These are phyloP conservation scores for Chaetomium sp. DNA, from an alignment of 2,329 filamentous ascomycete species.

Conservation along the genomic window DNA sequence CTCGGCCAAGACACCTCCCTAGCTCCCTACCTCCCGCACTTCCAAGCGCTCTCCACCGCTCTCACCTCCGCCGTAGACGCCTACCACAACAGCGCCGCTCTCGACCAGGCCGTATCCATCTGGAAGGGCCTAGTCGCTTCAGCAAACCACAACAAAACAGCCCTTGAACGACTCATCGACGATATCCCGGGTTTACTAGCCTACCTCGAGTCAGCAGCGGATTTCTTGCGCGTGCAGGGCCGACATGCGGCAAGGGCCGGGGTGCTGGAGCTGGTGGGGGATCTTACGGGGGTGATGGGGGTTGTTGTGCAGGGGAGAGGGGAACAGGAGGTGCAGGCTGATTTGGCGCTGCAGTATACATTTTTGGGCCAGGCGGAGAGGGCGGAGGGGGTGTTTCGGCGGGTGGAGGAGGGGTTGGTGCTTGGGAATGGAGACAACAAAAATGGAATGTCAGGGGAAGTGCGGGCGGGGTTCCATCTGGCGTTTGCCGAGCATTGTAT, in stretches of 20 bases:
- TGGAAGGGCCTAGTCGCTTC: conserved; percentile 40
- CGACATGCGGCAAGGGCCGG: conserved; percentile 40
- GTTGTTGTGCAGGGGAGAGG: conserved; percentile 17
- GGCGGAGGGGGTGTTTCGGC: conserved; percentile 48
- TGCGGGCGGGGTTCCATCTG: conserved; percentile 54
- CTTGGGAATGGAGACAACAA: conserved; percentile 30
- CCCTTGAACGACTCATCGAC: conserved; percentile 42
- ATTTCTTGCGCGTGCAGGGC: conserved; percentile 47
- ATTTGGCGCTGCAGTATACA: conserved; percentile 47
- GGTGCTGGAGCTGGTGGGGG: conserved; percentile 41
- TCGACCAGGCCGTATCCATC: conserved; percentile 33
- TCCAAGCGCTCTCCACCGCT: conserved; percentile 41
- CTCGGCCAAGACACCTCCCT: conserved; percentile 42
- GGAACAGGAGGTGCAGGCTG: conserved; percentile 40
- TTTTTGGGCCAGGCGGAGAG: conserved; percentile 46
- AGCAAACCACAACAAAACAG: conserved; percentile 32
- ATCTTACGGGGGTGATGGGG: conserved; percentile 35
- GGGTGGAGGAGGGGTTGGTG: conserved; percentile 39
- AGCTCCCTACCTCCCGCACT: conserved; percentile 40
- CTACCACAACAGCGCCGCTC: conserved; percentile 29
- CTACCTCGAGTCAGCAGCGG: conserved; percentile 44
- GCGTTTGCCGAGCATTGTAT: conserved; percentile 69
- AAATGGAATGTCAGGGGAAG: conserved; percentile 32
- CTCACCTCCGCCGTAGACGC: conserved; percentile 37
- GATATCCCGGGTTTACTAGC: conserved; percentile 43